Evolutionary conservation across 179 eudicot genomes (phyloP).

Genomic region (Sideroxylon spinosum): DNA sequence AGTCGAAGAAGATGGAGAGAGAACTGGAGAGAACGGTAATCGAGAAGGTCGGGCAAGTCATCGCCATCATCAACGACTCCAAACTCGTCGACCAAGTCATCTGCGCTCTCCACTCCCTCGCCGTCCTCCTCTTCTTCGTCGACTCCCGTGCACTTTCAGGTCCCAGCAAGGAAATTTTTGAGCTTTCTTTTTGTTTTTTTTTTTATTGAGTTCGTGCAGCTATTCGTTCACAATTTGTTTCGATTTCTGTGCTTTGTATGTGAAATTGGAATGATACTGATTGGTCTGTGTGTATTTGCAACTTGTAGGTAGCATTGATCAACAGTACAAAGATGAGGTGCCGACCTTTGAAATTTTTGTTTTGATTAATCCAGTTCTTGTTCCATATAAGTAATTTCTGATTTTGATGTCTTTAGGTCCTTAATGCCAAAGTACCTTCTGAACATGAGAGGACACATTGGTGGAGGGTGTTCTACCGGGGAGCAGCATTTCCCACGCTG

Average conservation of each 20-base stretch:
- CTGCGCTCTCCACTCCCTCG: conserved; percentile 63
- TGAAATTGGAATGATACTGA: neutral
- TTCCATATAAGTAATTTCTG: neutral
- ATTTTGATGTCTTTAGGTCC: conserved; percentile 40
- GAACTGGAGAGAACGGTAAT: conserved; percentile 30
- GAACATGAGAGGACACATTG: conserved; percentile 38
- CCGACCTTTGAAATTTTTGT: neutral
- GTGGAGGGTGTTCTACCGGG: conserved; percentile 68
- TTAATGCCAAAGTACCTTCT: conserved; percentile 29
- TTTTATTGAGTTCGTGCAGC: neutral
- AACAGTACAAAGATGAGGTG: conserved; percentile 60
- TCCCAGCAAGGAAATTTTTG: conserved; percentile 1
- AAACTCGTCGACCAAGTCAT: conserved; percentile 62
- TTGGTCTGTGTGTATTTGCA: neutral
- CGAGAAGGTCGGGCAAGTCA: conserved; percentile 38
- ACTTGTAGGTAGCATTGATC: conserved; percentile 53
- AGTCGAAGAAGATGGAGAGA: conserved; percentile 13
- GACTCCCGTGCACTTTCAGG: conserved; percentile 50
- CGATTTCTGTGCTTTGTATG: neutral
- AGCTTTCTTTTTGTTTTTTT: neutral
- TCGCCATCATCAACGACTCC: conserved; percentile 46
- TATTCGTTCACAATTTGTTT: neutral
- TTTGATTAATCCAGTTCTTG: neutral
- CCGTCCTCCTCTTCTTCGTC: conserved; percentile 56
- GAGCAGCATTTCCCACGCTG: conserved; percentile 63